Evolutionary conservation across 106 monocot species (phyloP).

Genomic region (Phalaenopsis aphrodite): DNA sequence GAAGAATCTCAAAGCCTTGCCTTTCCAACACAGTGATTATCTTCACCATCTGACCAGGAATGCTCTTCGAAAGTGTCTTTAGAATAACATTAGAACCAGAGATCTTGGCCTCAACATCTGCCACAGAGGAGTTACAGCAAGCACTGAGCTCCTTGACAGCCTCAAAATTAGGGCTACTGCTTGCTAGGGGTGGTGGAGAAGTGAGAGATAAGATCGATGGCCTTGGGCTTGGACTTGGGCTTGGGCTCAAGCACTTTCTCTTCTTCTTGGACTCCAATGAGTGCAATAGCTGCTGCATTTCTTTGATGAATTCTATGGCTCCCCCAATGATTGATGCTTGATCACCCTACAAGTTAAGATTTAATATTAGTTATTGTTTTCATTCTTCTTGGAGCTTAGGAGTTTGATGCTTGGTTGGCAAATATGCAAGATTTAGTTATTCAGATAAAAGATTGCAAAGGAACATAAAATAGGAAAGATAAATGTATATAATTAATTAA

Average conservation of each 20-base stretch:
- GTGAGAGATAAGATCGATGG: constrained; percentile 9
- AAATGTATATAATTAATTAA: not conserved
- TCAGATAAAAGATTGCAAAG: no score
- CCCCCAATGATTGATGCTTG: constrained; percentile 94
- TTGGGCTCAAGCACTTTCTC: constrained; percentile 50
- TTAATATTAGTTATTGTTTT: no score
- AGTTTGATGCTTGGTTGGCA: not conserved
- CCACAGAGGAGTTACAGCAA: constrained; percentile 62
- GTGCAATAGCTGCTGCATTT: constrained; percentile 54
- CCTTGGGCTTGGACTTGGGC: constrained; percentile 39
- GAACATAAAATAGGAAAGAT: not conserved
- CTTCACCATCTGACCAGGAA: constrained; percentile 53
- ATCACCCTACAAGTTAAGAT: constrained; percentile 38
- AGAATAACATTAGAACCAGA: constrained; percentile 69
- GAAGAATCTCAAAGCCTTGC: constrained; percentile 64
- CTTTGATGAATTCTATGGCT: constrained; percentile 91
- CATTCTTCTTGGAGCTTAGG: no score
- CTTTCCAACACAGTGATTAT: constrained; percentile 48
- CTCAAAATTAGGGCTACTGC: not conserved
- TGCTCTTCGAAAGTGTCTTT: constrained; percentile 54
- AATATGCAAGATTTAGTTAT: not conserved
- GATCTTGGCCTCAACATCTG: constrained; percentile 87
- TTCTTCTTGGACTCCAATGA: constrained; percentile 74
- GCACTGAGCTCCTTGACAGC: constrained; percentile 51
- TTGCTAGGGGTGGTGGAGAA: constrained; percentile 9